Evolutionary conservation across 352 stramenopile genomes (phyloP).

Genomic region (Phytophthora meadii): DNA sequence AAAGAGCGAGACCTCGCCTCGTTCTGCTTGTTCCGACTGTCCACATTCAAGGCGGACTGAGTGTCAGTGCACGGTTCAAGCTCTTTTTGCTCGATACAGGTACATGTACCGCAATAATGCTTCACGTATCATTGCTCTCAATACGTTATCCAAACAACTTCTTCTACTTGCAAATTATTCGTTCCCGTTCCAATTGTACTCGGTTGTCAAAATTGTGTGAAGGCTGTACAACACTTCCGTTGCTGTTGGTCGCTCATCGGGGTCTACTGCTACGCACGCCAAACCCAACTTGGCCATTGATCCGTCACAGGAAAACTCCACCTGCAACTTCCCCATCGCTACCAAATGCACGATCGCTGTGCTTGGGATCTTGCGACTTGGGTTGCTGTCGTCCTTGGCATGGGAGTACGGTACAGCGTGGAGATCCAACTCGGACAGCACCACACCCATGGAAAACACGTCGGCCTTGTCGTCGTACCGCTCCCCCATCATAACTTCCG

Average conservation of each 20-base stretch:
- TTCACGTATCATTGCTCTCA: background rate
- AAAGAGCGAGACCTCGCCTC: slow-evolving; percentile 16
- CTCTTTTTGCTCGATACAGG: too few species aligned
- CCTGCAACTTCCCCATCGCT: slow-evolving; percentile 41
- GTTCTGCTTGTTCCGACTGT: background rate
- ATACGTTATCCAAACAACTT: slow-evolving; percentile 17
- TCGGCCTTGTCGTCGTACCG: slow-evolving; percentile 39
- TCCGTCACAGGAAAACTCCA: slow-evolving; percentile 36
- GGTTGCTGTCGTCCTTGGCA: slow-evolving; percentile 21
- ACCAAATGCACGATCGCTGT: slow-evolving; percentile 52
- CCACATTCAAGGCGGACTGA: slow-evolving; percentile 16
- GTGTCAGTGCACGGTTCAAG: background rate
- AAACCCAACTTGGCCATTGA: slow-evolving; percentile 27
- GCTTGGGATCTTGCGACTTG: slow-evolving; percentile 38
- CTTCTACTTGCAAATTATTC: slow-evolving; percentile 10
- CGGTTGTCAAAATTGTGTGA: slow-evolving; percentile 35
- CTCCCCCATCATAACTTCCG: slow-evolving; percentile 38
- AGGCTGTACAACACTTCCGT: slow-evolving; percentile 47
- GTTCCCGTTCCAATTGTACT: slow-evolving; percentile 19
- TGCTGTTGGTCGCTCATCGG: slow-evolving; percentile 37
- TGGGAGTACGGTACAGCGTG: slow-evolving; percentile 36
- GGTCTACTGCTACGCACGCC: slow-evolving; percentile 43
- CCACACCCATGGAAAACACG: slow-evolving; percentile 39
- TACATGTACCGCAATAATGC: background rate
- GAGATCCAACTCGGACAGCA: slow-evolving; percentile 39